Base-by-base conservation (phyloP, 352 stramenopile species). In the Albugo laibachii region DNA sequence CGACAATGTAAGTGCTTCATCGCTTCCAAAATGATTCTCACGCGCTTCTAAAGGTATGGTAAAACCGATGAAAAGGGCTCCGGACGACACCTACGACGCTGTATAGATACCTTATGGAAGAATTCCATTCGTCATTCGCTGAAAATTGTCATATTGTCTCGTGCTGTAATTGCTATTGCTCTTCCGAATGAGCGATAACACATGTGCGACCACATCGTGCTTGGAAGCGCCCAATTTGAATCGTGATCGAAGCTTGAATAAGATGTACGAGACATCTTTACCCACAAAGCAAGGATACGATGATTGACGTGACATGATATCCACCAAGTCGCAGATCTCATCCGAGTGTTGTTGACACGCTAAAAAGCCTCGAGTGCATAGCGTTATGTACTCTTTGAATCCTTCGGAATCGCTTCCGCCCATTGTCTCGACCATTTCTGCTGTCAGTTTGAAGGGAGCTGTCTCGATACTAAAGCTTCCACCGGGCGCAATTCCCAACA, bases 371-470 rank as follows among this genome's bases (percentile, higher is more conserved):
- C 85, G 91, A 51, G 89, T 97, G 58, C 97, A 98, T 21, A 97
- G 63, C 43, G 88, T 96, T 12, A 98, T 79, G 61, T 98, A 99
- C 59, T 97, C 89, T 45, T 95, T 94, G 62, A 98, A 97, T 13
- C 73, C 75, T 42, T 89, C 69, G 2, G 66, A 88, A 13, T 93
- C 74, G 19, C 73, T 62, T 1, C 95, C 95, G 35, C 89, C 93
- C 82, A 99, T 95, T 5, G 97, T 92, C 49, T 98, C 87, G 11
- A 99, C 91, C 74, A 99, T 98, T 52, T 99, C 96, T 37, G 76
- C 73, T n/a, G 95, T 99, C 6, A 99, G 69, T 60, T 99, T 99
- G 79, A 99, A 99, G 19, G 96, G 95, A 41, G 95, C 95, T 35
- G 89, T 96, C 66, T 99, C 96, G 50, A 99, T 95, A 42, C 78